Evolutionary conservation across 2,329 filamentous ascomycete genomes (phyloP), one percentile per base, ranked within the genome.

Genomic region (Trematosphaeria pertusa): DNA sequence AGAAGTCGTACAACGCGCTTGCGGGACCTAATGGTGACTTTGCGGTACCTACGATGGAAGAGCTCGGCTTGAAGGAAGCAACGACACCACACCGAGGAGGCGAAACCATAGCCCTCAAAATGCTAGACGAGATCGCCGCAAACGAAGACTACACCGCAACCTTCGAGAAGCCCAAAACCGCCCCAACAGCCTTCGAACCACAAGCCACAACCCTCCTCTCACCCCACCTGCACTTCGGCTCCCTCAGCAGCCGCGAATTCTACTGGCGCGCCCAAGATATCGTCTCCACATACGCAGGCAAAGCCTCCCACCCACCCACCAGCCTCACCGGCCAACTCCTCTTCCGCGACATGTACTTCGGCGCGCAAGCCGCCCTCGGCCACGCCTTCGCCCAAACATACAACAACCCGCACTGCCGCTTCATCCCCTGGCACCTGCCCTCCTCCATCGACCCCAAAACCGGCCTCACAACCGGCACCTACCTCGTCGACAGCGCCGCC

Each of bases 311-410:
- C 2, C 84, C 86, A 0, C 88, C 88, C 0, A 83, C 83, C n/a
- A 88, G 83, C 50, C 69, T 92, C 12, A 85, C 81, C 0, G 88
- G 88, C 2, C 88, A 92, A 58, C 71, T 92, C 1, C 75, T 91
- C 9, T 92, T 92, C 67, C 80, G 88, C 12, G 88, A 92, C 64
- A 92, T 92, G 88, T 92, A 91, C 70, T 91, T 92, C 58, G 87
- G 82, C 11, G 87, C 88, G 0, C 87, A 92, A 64, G 87, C 87
- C 1, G 79, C 82, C 0, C 73, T 91, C 1, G 88, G 88, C 0
- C 76, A 80, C 22, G 60, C 74, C 0, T 91, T 89, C 57, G 77
- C 73, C 1, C 87, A 89, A 59, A 86, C 86, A 1, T 74, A 81
- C 37, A 81, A 81, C 26, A 92, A 92, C 59, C 69, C 78, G 0